Conservation (phyloP, 495 filamentous ascomycete genomes). For the Penicillium coprophilum region DNA sequence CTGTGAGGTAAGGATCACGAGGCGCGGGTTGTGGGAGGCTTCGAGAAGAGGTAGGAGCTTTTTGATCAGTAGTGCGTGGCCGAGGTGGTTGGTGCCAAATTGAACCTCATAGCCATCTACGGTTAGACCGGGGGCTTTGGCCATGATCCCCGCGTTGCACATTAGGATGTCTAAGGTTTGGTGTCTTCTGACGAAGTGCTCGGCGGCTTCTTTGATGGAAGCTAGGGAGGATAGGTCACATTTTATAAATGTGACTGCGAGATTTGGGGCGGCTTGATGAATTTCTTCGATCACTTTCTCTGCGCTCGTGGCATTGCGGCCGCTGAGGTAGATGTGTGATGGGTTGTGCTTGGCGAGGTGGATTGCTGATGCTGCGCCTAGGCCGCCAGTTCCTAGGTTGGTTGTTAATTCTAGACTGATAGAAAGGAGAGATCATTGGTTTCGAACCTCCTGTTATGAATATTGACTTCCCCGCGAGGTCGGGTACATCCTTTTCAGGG, state of each 20-base stretch:
- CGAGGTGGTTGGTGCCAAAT: constrained; percentile 68
- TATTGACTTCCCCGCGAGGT: constrained; percentile 53
- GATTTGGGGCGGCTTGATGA: constrained; percentile 31
- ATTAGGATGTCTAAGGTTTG: constrained; percentile 57
- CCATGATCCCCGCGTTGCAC: constrained; percentile 71
- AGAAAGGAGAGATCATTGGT: background rate
- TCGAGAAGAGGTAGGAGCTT: constrained; percentile 57
- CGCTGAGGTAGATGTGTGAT: constrained; percentile 57
- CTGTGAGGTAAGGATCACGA: constrained; percentile 43
- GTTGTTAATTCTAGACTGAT: background rate
- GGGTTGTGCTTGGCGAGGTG: constrained; percentile 55
- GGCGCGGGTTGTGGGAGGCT: constrained; percentile 18
- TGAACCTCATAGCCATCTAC: constrained; percentile 66
- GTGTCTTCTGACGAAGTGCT: constrained; percentile 31
- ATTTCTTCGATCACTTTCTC: constrained; percentile 39
- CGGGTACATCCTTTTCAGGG: constrained; percentile 48
- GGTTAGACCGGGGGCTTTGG: constrained; percentile 43
- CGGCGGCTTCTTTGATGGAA: constrained; percentile 40
- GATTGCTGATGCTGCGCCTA: constrained; percentile 55
- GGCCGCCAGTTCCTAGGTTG: constrained; percentile 44
- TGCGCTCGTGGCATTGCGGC: constrained; percentile 48
- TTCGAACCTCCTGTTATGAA: constrained; percentile 57
- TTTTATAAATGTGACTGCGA: constrained; percentile 37
- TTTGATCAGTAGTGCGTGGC: constrained; percentile 61
- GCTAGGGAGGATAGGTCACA: constrained; percentile 49